phyloP scores from a whole-genome alignment of 1,284 basidiomycete genomes.

The Coriolopsis trogii region DNA sequence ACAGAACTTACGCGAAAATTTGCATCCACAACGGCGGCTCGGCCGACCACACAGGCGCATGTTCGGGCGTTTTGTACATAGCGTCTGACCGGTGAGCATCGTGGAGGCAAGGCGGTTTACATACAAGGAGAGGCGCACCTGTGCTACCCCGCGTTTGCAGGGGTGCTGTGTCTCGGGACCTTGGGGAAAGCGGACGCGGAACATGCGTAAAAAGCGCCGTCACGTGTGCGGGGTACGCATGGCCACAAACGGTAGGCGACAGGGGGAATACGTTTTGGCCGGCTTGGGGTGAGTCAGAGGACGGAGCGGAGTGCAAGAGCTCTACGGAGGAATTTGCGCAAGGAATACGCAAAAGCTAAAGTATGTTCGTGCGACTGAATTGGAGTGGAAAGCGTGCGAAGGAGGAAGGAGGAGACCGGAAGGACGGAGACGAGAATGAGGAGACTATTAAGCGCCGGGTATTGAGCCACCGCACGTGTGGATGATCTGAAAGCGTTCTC shows the following conservation, averaged over 20 bases:
- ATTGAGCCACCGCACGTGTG: conserved; percentile 6
- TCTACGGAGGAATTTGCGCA: neutral
- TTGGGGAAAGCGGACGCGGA: neutral
- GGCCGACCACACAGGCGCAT: too few relatives aligned
- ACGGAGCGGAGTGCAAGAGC: neutral
- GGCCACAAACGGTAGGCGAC: neutral
- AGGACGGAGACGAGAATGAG: conserved; percentile 4
- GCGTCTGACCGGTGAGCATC: neutral
- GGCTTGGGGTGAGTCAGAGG: neutral
- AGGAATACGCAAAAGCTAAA: conserved; percentile 17
- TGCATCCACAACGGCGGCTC: neutral
- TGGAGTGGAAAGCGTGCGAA: conserved; percentile 13
- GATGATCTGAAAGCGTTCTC: conserved; percentile 18
- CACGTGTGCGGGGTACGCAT: conserved; percentile 22
- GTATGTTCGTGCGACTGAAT: conserved; percentile 12
- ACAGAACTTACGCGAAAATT: neutral
- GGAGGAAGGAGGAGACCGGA: conserved; percentile 13
- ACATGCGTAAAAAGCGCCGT: neutral
- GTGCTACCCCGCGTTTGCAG: neutral
- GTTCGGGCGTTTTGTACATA: too few relatives aligned
- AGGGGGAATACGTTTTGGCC: neutral
- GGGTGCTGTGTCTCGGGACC: neutral
- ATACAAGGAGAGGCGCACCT: neutral
- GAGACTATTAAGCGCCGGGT: conserved; percentile 13
- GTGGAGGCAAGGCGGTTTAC: neutral